Evolutionary conservation across 2,329 filamentous ascomycete genomes (phyloP), one percentile per base, ranked within the genome.

Genomic region (Ceratocystis huliohia): DNA sequence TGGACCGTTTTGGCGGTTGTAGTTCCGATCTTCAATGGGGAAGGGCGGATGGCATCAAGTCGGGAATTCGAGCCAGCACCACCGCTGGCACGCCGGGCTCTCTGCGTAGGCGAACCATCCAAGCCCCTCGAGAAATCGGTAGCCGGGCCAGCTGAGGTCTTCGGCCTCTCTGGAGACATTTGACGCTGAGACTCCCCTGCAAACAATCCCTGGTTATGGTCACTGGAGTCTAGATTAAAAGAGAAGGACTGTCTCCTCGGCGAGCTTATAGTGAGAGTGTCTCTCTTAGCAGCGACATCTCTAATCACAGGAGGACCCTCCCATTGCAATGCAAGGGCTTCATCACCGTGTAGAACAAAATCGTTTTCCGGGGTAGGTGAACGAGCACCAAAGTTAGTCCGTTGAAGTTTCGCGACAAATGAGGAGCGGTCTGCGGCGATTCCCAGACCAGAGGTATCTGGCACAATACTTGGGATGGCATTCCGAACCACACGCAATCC

Each of bases 241-340:
- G 78, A 77, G 65, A 82, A 74, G 70, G 81, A 84, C 59, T 76
- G 75, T 45, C 78, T 75, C 22, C 77, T 75, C 1, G 79, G 75
- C 0, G 76, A 75, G 68, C 76, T 76, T 22, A 80, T 77, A 0
- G 78, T 78, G 15, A 81, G 70, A 1, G 80, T 82, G 56, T 84
- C 80, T 41, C 81, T 78, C 71, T 78, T 80, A 2, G 81, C 79
- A n/a, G 71, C 70, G 0, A 81, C 78, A 56, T 78, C 78, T 44
- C 76, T 78, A 48, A 83, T 78, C 3, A 81, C 73, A 1, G 80
- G 80, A 33, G 73, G 69, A 41, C 72, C 67, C 72, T 74, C 67
- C 71, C 71, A 68, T 22, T 68, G 67, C 20, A 66, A 41, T 53
- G 64, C 64, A 22, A 68, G 48, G 0, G 70, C 70, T n/a, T 80